Conservation (phyloP, 2,329 filamentous ascomycete species). For the Coniochaeta pulveracea region DNA sequence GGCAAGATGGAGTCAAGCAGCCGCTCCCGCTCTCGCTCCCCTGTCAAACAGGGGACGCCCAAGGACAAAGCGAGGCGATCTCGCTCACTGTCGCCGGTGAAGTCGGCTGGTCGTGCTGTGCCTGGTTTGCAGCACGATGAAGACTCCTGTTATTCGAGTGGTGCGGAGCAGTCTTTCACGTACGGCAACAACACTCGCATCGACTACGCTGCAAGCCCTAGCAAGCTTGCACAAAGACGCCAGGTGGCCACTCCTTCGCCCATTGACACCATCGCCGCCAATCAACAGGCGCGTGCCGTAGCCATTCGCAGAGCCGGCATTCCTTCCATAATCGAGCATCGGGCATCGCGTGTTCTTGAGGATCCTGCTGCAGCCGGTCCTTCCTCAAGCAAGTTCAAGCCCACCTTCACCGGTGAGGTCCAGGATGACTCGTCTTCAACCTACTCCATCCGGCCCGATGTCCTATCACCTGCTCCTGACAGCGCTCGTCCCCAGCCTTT, state of each 20-base stretch:
- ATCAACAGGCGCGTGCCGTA: conserved; percentile 1
- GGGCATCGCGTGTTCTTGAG: too few relatives aligned
- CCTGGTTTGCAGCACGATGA: too few relatives aligned
- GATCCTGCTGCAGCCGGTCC: conserved; percentile 2
- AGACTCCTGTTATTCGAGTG: too few relatives aligned
- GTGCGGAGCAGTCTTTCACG: too few relatives aligned
- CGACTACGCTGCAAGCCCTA: too few relatives aligned
- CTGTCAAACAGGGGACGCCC: not conserved
- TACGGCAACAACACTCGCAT: too few relatives aligned
- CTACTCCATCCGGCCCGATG: too few relatives aligned
- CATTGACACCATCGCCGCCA: not conserved
- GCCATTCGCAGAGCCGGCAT: conserved; percentile 1
- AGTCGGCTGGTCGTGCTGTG: conserved; percentile 3
- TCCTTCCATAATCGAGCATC: too few relatives aligned
- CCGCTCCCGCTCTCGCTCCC: conserved; percentile 1
- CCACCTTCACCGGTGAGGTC: conserved; percentile 3
- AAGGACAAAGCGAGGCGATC: not conserved
- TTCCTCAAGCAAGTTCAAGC: conserved; percentile 4
- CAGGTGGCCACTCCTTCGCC: too few relatives aligned
- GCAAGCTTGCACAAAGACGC: too few relatives aligned
- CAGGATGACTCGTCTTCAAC: conserved; percentile 16
- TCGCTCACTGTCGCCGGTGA: conserved; percentile 1
- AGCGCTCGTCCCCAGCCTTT: too few relatives aligned
- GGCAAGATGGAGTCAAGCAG: conserved; percentile 4
- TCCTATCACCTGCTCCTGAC: too few relatives aligned